Conservation (phyloP, 2,329 filamentous ascomycete species). For the Beauveria bassiana region DNA sequence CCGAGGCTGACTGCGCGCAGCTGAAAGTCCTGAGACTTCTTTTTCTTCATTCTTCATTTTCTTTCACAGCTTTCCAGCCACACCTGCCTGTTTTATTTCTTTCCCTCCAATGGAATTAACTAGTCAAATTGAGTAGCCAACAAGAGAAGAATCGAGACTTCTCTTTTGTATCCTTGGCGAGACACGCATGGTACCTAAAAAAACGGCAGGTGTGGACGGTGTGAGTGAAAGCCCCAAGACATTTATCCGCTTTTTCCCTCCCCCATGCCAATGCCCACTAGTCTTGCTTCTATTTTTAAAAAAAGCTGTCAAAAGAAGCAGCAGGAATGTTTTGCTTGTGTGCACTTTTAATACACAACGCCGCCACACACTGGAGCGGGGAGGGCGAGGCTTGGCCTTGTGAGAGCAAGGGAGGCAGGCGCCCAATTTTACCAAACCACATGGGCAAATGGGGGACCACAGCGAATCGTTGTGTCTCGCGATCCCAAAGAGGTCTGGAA, state of each 20-base stretch:
- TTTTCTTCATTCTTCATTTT: too few relatives aligned
- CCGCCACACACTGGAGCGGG: background rate
- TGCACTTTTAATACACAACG: background rate
- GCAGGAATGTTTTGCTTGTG: conserved; percentile 3
- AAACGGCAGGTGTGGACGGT: too few relatives aligned
- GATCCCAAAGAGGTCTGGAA: conserved; percentile 1
- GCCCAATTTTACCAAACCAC: background rate
- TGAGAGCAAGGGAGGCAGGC: too few relatives aligned
- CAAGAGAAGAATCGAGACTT: too few relatives aligned
- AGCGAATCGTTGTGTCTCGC: background rate
- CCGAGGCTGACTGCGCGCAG: too few relatives aligned
- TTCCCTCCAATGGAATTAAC: too few relatives aligned
- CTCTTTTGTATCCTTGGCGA: background rate
- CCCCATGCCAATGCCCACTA: background rate
- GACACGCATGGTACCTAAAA: background rate
- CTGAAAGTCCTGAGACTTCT: too few relatives aligned
- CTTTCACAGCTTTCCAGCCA: too few relatives aligned
- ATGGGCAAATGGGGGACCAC: background rate
- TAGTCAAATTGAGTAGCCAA: too few relatives aligned
- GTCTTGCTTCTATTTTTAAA: background rate
- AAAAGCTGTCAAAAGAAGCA: background rate
- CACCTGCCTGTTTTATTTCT: too few relatives aligned
- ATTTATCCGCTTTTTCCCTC: background rate
- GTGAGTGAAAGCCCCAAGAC: background rate
- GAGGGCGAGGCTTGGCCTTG: too few relatives aligned